These are phyloP conservation scores for Sordariomycetes sp. DNA, from an alignment of 2,329 filamentous ascomycete genomes.

Conservation along the genomic window DNA sequence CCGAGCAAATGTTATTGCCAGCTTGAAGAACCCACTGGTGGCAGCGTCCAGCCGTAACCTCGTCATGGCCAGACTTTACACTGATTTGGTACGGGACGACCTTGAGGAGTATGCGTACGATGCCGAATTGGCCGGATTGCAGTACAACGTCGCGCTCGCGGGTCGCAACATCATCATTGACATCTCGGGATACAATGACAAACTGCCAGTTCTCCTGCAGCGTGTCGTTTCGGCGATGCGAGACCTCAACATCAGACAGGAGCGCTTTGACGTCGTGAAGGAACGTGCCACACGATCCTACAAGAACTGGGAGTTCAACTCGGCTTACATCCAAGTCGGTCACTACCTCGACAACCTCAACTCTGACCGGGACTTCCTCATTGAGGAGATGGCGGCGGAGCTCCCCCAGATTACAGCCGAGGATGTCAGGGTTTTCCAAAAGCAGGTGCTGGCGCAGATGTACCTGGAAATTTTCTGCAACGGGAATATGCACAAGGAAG, in stretches of 20 bases:
- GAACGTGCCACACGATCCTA: constrained; percentile 70
- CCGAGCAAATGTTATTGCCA: constrained; percentile 79
- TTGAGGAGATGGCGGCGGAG: constrained; percentile 72
- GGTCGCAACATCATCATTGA: constrained; percentile 67
- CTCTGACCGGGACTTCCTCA: constrained; percentile 66
- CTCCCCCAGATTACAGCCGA: constrained; percentile 65
- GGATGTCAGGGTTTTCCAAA: constrained; percentile 68
- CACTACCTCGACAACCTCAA: constrained; percentile 77
- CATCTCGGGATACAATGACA: constrained; percentile 91
- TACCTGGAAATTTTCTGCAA: constrained; percentile 84
- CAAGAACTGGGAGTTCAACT: constrained; percentile 79
- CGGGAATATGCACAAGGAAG: constrained; percentile 90
- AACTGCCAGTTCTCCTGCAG: constrained; percentile 81
- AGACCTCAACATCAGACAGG: constrained; percentile 74
- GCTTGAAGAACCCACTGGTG: constrained; percentile 70
- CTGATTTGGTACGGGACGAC: constrained; percentile 79
- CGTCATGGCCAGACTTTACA: constrained; percentile 72
- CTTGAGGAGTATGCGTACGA: constrained; percentile 93
- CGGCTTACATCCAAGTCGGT: constrained; percentile 81
- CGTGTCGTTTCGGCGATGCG: constrained; percentile 80
- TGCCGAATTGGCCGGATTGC: constrained; percentile 82
- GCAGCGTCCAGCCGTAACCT: constrained; percentile 69
- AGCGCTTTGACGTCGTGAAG: constrained; percentile 85
- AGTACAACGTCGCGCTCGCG: constrained; percentile 70
- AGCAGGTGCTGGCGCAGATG: constrained; percentile 71